A percentile compares a stretch with the other conserved stretches of the same genome.
Evolutionary conservation across 129 eudicot genomes (phyloP).

Genomic region (Chrysanthemum seticuspe): DNA sequence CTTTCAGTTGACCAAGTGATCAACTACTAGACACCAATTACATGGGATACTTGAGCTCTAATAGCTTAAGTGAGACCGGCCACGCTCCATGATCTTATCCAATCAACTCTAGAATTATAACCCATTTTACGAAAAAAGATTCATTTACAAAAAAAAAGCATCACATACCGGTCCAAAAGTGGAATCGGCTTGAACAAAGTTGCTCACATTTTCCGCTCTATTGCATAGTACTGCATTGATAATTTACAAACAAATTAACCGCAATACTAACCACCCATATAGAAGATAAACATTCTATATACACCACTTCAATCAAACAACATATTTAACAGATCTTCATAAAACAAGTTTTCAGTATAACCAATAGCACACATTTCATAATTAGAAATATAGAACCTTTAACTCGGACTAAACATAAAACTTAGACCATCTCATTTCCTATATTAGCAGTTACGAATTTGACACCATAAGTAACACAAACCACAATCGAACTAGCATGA

Average conservation of each 20-base stretch:
- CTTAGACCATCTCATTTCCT: background rate
- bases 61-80: no score
- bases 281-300: conserved; percentile 1
- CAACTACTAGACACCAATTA: no score
- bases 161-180: conserved; percentile 71
- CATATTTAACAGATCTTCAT: background rate
- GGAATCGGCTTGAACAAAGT: conserved; percentile 68
- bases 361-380: background rate
- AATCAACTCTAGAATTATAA: background rate
- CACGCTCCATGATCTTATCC: background rate
- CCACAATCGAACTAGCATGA: background rate
- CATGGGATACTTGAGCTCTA: no score
- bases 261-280: background rate
- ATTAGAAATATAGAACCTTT: conserved; percentile 6
- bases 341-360: background rate
- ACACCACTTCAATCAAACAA: conserved; percentile 19
- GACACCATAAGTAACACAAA: no score
- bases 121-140: background rate
- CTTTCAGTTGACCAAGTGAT: no score
- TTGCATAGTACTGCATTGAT: conserved; percentile 66
- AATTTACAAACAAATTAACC: conserved; percentile 10
- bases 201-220: conserved; percentile 83
- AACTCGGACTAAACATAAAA: conserved; percentile 1
- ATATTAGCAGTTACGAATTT: conserved; percentile 1
- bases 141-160: background rate